Evolutionary conservation across 139 green algal genomes (phyloP), one percentile per base, ranked within the genome.

Genomic region (Tetraselmis chui): DNA sequence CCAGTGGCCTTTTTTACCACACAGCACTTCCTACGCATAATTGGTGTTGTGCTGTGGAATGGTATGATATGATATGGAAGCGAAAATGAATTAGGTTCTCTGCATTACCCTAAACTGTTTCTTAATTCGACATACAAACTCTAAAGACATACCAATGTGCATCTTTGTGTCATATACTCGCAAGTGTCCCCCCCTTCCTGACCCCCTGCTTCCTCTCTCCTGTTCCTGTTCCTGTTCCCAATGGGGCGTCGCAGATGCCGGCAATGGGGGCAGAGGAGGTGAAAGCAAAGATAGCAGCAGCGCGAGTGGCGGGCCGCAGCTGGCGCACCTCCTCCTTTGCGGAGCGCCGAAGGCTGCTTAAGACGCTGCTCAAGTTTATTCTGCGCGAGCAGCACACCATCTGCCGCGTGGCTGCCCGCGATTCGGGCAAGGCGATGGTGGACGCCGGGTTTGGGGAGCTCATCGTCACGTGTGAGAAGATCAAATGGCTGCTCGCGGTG

Each of bases 401-500:
- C 77, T 98, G 95, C 92, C 94, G 93, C 79, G 94, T 98, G 28
- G 94, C 95, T 2, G 88, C 94, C 0, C 89, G 91, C 23, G 96
- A 99, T 85, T 95, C 90, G 18, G 96, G 96, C 81, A 99, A 99
- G 88, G 89, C 93, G 0, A 88, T 96, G 87, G 92, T 99, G 23
- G 96, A 99, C 81, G 96, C 94, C 29, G 92, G 94, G 2, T 95
- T 99, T 86, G 96, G 95, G 0, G 96, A 99, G 89, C 87, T 98
- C 29, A 89, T 99, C 30, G 93, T 95, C 24, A 99, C 96, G 22
- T 98, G 95, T 79, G 96, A 99, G 89, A 99, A 99, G 89, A 95
- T 98, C 29, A 85, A 88, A 29, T 99, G 96, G 96, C 88, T 99
- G 75, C 81, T 92, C 1, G 59, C 59, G 5, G 88, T 90, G 59